These are phyloP conservation scores for Hypsizygus marmoreus DNA, from an alignment of 768 basidiomycete genomes.

Conservation along the genomic window DNA sequence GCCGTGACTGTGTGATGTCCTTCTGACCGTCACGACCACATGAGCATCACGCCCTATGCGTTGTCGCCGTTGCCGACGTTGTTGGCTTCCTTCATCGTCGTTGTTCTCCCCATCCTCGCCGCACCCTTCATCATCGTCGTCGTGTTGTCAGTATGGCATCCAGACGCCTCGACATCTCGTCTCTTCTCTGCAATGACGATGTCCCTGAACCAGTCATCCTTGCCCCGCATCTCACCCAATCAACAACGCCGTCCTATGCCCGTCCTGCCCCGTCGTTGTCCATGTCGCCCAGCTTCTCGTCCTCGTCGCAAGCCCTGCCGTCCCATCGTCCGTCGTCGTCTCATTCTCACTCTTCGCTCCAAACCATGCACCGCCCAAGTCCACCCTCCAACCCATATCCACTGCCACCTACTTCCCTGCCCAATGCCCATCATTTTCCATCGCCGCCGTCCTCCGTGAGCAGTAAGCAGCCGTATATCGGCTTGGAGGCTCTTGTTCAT, in stretches of 20 bases:
- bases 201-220: conserved; percentile 22
- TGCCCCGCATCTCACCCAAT: conserved; percentile 25
- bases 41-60: too few species aligned
- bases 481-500: conserved; percentile 70
- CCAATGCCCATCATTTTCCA: conserved; percentile 12
- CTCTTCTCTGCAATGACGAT: conserved; percentile 65
- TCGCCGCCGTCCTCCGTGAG: conserved; percentile 22
- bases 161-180: conserved; percentile 74
- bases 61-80: neutral
- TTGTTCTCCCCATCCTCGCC: conserved; percentile 21
- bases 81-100: conserved; percentile 16
- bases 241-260: conserved; percentile 18
- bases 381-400: conserved; percentile 16
- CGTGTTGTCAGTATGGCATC: conserved; percentile 53
- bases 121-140: conserved; percentile 17
- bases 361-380: conserved; percentile 11
- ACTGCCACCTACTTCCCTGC: conserved; percentile 14
- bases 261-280: conserved; percentile 13
- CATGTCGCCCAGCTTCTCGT: conserved; percentile 15
- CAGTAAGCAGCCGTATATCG: conserved; percentile 30
- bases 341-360: conserved; percentile 7
- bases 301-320: conserved; percentile 15
- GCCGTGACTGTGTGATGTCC: too few species aligned
- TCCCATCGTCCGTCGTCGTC: conserved; percentile 17
- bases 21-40: too few species aligned